Base-by-base conservation (phyloP, 2,329 filamentous ascomycete species). In the Coniochaeta sp. region DNA sequence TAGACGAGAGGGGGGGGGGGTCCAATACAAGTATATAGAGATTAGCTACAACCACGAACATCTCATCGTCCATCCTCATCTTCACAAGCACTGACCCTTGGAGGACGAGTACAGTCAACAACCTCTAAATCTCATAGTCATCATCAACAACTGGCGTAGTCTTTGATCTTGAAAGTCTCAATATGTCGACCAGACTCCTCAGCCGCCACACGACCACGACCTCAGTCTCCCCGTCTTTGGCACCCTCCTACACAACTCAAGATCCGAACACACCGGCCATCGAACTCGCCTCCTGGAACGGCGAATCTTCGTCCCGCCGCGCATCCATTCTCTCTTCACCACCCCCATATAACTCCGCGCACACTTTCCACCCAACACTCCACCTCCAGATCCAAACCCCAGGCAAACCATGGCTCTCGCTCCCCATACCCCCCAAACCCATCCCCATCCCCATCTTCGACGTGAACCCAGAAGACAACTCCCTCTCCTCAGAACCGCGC, bases 381-480 rank as follows among this genome's bases (percentile, higher is more conserved):
- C 72, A 74, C 12, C 73, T 84, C 26, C 79, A 83, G 62, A 77
- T 85, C 64, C 74, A 81, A 63, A 73, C 78, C 0, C 62, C 63
- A 6, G 82, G 82, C 22, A 77, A 79, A 38, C 65, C 69, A 0
- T 66, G 74, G 56, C 62, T 80, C 56, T 73, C 76, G n/a, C 65
- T 80, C 3, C 81, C 80, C 1, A 36, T 72, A 0, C 71, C 76
- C 0, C 69, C 71, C 0, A 68, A 66, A 5, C 68, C 75, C 1
- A 68, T 72, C 1, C 75, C 77, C 3, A 79, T 81, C 63, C 71
- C 73, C 36, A 63, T 81, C 61, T 79, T 75, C 67, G 62, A 71
- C 22, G 67, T 81, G 11, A 69, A 76, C 2, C 67, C 74, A 2
- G 66, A 68, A 16, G 68, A 36, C 34, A 6, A 28, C 58, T 22